Base-by-base conservation (phyloP, 148 eudicot genomes). In the Rhododendron vialii region DNA sequence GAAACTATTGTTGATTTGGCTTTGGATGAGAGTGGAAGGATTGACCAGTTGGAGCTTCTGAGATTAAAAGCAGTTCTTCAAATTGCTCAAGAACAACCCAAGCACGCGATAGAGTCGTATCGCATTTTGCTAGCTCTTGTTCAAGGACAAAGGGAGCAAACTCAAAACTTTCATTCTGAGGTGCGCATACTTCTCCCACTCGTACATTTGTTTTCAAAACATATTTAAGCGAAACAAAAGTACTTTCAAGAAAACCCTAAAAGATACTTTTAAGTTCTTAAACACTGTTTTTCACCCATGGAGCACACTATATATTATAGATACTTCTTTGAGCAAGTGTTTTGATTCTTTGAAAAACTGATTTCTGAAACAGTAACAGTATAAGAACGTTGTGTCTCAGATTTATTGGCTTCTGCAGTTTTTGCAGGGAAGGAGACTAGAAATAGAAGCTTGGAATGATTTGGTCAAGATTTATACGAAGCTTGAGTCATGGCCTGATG, bases 401-500 rank as follows among this genome's bases (percentile, higher is more conserved):
- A 47, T 45, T 82, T 88, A 13, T 77, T 38, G 43, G 20, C 36
- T 73, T 69, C 48, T 35, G 78, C 91, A 92, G 94, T 88, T 85
- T 51, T 71, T 24, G 55, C 80, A 83, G 82, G 89, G 89, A 81
- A 91, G 84, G 78, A 88, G 84, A 55, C 80, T 96, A 84, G 99
- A 94, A 90, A 89, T 86, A n/a, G 93, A 95, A 93, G 93, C 96
- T 30, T 97, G 99, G 99, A 94, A 92, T 78, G 95, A 93, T 92
- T 92, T 97, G 87, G 97, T 93, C 5, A 85, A 87, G 84, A 84
- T 97, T 30, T 97, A 95, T 86, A 89, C 93, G 45, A 87, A 87
- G 81, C 93, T 93, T 8, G 90, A 91, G 86, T 92, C 98, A 67
- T 93, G 93, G 96, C 82, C 59, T 35, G 98, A 97, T 91, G 95